phyloP scores from a whole-genome alignment of 768 basidiomycete genomes.

The Podaxis carcinomalis region DNA sequence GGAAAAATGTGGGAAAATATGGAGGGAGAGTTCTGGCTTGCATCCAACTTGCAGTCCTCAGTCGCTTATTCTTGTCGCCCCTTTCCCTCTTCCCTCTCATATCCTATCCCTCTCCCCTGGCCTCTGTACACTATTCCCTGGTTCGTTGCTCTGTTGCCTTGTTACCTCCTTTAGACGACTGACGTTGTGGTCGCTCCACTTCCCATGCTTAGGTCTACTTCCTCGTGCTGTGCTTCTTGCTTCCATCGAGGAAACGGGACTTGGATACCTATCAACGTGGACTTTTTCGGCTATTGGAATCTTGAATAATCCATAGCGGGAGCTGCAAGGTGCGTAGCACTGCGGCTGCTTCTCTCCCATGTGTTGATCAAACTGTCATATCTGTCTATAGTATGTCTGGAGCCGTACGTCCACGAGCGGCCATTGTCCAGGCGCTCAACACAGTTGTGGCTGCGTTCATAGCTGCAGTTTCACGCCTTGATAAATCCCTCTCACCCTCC shows the following conservation, averaged over 20 bases:
- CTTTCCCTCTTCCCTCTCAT: background rate
- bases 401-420: background rate
- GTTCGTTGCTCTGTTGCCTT: background rate
- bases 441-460: conserved; percentile 39
- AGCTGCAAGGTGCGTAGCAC: background rate
- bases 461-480: conserved; percentile 62
- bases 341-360: background rate
- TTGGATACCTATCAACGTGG: background rate
- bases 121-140: background rate
- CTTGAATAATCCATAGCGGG: background rate
- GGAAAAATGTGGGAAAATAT: conserved; percentile 1
- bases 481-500: conserved; percentile 71
- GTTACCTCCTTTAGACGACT: background rate
- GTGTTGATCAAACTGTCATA: background rate
- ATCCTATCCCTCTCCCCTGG: background rate
- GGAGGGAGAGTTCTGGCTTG: background rate
- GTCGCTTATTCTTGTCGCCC: background rate
- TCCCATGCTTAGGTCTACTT: background rate
- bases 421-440: conserved; percentile 2
- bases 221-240: background rate
- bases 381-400: background rate
- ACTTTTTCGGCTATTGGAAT: background rate
- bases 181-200: background rate
- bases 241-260: background rate
- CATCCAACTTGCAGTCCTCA: conserved; percentile 9